Percentiles rank a stretch among this genome's conserved stretches.
These are phyloP conservation scores for Thuidium tamariscinum DNA, from an alignment of 225 moss, liverwort and hornwort species.

Conservation along the genomic window DNA sequence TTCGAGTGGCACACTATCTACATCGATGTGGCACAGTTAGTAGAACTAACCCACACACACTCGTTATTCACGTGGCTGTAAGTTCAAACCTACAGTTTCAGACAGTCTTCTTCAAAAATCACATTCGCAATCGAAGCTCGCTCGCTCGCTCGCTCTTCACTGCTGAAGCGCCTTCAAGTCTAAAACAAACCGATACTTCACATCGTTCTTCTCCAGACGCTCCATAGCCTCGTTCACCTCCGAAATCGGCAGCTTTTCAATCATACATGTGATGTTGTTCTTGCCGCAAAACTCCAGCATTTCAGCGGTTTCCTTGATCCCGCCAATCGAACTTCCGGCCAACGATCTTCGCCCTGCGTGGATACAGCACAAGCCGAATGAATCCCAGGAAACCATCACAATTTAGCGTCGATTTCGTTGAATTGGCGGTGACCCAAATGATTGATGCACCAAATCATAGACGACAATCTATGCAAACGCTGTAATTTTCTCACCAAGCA, in stretches of 20 bases:
- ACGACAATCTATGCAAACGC: neutral
- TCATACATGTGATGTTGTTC: conserved; percentile 29
- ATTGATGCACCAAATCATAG: neutral
- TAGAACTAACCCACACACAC: neutral
- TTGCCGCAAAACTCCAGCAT: conserved; percentile 57
- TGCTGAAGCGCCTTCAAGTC: neutral
- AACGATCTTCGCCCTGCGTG: conserved; percentile 11
- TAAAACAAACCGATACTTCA: conserved; percentile 56
- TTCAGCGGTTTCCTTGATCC: conserved; percentile 41
- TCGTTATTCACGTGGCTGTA: neutral
- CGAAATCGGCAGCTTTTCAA: conserved; percentile 33
- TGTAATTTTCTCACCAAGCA: neutral
- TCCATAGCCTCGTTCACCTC: conserved; percentile 32
- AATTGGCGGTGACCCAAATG: too few species aligned
- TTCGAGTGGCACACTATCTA: neutral
- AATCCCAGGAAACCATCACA: neutral
- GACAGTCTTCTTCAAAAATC: neutral
- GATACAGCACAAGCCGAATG: neutral
- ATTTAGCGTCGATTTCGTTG: too few species aligned
- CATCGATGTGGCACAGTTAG: neutral
- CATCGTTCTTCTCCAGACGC: conserved; percentile 36
- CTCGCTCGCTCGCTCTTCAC: neutral
- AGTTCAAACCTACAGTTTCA: neutral
- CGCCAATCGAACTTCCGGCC: conserved; percentile 33
- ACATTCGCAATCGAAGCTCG: neutral